Conservation (phyloP, 2,329 filamentous ascomycete species). For the Colletotrichum limetticola region DNA sequence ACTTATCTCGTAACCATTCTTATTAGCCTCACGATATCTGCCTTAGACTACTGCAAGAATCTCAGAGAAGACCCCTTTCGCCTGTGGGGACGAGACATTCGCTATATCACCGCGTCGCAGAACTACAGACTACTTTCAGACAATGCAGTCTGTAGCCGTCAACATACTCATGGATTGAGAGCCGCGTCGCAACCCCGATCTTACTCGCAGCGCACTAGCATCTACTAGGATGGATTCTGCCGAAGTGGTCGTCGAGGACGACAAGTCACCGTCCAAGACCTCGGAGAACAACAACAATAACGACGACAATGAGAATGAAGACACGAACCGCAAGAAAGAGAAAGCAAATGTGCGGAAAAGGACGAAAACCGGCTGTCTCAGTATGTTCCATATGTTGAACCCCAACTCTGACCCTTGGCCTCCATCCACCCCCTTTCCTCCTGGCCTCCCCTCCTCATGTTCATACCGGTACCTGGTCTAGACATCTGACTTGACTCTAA, state of each 20-base stretch:
- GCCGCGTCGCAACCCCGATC: slow-evolving; percentile 12
- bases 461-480: background rate
- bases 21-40: background rate
- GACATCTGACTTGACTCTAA: slow-evolving; percentile 32
- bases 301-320: slow-evolving; percentile 50
- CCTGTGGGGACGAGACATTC: background rate
- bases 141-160: slow-evolving; percentile 10
- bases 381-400: slow-evolving; percentile 59
- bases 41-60: background rate
- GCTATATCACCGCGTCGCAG: background rate
- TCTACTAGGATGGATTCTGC: slow-evolving; percentile 43
- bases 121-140: slow-evolving; percentile 1
- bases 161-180: slow-evolving; percentile 26
- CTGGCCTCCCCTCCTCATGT: background rate
- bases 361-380: slow-evolving; percentile 93
- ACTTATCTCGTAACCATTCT: background rate
- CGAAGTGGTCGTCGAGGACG: slow-evolving; percentile 38
- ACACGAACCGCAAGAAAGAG: slow-evolving; percentile 56
- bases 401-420: background rate
- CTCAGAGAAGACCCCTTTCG: background rate
- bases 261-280: slow-evolving; percentile 44
- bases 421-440: background rate
- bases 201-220: slow-evolving; percentile 23
- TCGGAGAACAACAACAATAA: slow-evolving; percentile 48
- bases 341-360: slow-evolving; percentile 67